Evolutionary conservation across 345 rosid species (phyloP), one percentile per base, ranked within the genome.

Genomic region (Linum usitatissimum): DNA sequence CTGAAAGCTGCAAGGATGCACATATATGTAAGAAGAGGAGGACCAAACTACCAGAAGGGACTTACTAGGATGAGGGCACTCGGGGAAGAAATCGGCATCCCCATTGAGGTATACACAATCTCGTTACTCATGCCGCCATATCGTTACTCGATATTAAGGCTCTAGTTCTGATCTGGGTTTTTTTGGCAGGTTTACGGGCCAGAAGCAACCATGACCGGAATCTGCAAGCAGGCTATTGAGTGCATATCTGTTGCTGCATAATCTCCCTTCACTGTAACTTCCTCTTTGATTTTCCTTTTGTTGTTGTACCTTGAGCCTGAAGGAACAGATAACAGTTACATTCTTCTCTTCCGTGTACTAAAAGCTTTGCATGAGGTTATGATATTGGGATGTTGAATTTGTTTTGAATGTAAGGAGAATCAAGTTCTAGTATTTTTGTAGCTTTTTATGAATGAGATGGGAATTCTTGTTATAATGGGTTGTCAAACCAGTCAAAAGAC

Each of bases 11-110:
- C 93, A 9, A 76, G 80, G 67, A 82, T 84, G 82, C 64, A 62
- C 76, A 53, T 86, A 36, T 86, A 76, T 57, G 89, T 84, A 67
- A 84, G 90, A 81, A 82, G 85, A 77, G 87, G 89, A 66, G 92
- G 89, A 67, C 87, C 87, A 9, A 88, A 92, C 48, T 78, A 84
- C 80, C 96, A 92, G 79, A 87, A 62, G 69, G 96, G 98, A 63
- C 98, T 89, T 18, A 88, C 97, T 6, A 89, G 80, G 75, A 92
- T 92, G 84, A 71, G 85, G 58, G 65, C 78, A 23, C 86, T 83
- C 30, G 87, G 78, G 20, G 86, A 83, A 55, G 88, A 82, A 65
- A 85, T 91, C 17, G 92, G 98, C 68, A 81, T 91, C 72, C 98
- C 98, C 10, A 81, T 91, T 48, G 95, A 91, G 88, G 98, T 88